Evolutionary conservation across 805 yeast species (phyloP), one percentile per base, ranked within the genome.

Genomic region (Metschnikowia amazonensis): DNA sequence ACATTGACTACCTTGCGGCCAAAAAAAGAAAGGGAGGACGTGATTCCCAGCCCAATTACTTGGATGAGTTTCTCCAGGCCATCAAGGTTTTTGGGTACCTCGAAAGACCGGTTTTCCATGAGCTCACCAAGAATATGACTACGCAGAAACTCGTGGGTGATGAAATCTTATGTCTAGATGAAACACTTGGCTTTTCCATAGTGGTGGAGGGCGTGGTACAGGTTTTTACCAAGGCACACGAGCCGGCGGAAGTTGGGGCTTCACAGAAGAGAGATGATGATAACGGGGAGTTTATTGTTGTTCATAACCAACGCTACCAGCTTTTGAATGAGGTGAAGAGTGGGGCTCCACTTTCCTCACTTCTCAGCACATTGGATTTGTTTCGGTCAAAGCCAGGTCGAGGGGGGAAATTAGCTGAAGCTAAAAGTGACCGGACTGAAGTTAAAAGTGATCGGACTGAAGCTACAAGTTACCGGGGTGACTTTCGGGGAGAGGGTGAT

Each of bases 61-160:
- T 92, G 43, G 97, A 92, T 62, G 95, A 90, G 61, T 92, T 92
- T 57, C 67, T 92, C 37, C 79, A 87, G 42, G 98, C 97, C 2
- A 87, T 94, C 52, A 89, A 89, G 64, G 85, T 94, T 5, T 94
- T 92, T 69, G 98, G 98, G 2, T 92, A 92, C 63, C 72, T 92
- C 40, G 98, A 92, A 53, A 77, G 84, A 49, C 85, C 87, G 2
- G 97, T 92, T 1, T 90, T 92, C 63, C 95, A 90, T 60, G 98
- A 90, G 58, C 75, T 92, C 55, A 90, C 98, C 3, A 84, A 86
- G 59, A 85, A 85, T 49, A 89, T 92, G 88, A 87, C 87, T 44
- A 92, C 98, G 0, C 89, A 88, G 59, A 84, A 86, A 49, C 62
- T 92, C 31, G 82, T 82, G 23, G 76, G 79, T 4, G 92, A 88